Base-by-base conservation (phyloP, 257 asterid genomes). In the Agastache rugosa region DNA sequence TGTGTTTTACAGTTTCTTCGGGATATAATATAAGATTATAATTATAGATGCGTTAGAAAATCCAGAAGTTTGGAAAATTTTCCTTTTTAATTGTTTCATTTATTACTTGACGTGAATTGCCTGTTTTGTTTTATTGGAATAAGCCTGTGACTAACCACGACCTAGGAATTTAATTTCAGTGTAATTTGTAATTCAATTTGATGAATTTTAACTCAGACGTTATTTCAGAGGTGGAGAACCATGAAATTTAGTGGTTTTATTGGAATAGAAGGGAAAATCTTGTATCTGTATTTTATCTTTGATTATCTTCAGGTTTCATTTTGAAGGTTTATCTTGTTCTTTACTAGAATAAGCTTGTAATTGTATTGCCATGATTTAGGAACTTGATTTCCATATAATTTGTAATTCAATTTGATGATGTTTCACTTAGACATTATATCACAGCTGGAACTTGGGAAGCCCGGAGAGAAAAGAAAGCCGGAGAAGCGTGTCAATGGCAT, bases 391-490 rank as follows among this genome's bases (percentile, higher is more conserved):
- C 44, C 47, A 17, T 70, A 56, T 69, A 23, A 39, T 19, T 77
- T 69, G 68, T 31, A 17, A 60, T 64, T 71, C 70, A 78, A 74
- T 80, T 83, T 78, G 81, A 69, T 83, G 83, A 84, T 82, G 11
- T 75, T 79, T 80, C 84, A 69, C 80, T 72, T 77, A 94, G 99
- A 92, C 91, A 86, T 89, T 84, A 72, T 79, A 53, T 90, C 96
- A 59, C 96, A 84, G 88, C 90, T 92, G 83, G 99, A 92, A 71
- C 84, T 92, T 60, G 87, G 89, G 85, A 92, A 87, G 85, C 87
- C 90, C 17, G 76, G 65, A 16, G 79, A 67, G 81, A 84, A 76
- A 83, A 61, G 73, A 76, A 89, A 89, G 84, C 86, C 89, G 5
- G 90, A 81, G 79, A 95, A 85, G 87, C 90, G 83, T 64, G 96